A percentile compares a stretch with the other conserved stretches of the same genome.
phyloP scores from a whole-genome alignment of 192 early-diverging fungal genomes.

The Linnemannia exigua region DNA sequence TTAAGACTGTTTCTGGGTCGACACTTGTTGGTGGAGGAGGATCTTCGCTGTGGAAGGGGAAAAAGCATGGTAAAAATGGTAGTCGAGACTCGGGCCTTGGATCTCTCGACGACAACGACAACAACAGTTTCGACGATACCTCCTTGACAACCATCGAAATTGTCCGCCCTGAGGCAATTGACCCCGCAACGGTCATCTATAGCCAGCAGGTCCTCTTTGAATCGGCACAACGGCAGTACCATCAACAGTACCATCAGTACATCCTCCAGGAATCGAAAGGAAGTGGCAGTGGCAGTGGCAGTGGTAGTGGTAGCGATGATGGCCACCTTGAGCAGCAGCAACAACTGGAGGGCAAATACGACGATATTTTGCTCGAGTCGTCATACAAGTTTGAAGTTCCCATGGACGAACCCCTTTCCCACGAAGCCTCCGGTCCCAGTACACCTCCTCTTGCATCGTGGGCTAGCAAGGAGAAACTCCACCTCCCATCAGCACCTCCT shows the following conservation, averaged over 20 bases:
- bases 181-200: neutral
- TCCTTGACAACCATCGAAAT: neutral
- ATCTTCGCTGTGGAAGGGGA: neutral
- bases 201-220: constrained; percentile 5
- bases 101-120: neutral
- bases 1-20: neutral
- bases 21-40: neutral
- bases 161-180: constrained; percentile 9
- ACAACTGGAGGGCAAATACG: constrained; percentile 3
- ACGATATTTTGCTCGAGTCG: constrained; percentile 1
- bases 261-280: neutral
- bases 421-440: neutral
- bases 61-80: neutral
- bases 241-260: neutral
- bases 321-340: neutral
- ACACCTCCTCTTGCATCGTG: neutral
- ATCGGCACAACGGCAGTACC: neutral
- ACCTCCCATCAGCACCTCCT: constrained; percentile 1
- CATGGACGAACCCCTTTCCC: neutral
- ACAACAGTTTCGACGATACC: no score
- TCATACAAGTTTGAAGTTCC: constrained; percentile 20
- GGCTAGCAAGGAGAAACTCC: neutral
- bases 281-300: no score
- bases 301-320: neutral
- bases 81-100: neutral